Conservation (phyloP, 768 basidiomycete species). For the Boletus rufocinnamomeus region DNA sequence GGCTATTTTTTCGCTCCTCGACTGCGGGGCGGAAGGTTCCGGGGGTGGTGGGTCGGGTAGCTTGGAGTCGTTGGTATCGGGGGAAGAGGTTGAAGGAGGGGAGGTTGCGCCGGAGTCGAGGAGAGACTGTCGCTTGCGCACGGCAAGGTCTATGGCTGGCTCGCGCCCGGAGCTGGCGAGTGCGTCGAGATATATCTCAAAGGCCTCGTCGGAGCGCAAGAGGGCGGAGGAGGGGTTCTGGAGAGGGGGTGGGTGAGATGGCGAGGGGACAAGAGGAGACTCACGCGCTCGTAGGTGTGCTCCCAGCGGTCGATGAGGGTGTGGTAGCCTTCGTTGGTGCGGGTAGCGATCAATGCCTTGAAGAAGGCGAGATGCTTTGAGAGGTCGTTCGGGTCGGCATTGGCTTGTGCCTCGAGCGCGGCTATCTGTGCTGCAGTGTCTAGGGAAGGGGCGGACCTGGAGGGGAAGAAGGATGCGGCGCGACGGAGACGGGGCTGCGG, state of each 20-base stretch:
- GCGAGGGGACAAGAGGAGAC: conserved; percentile 32
- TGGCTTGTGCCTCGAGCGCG: conserved; percentile 76
- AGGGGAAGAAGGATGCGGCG: conserved; percentile 34
- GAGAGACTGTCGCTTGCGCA: conserved; percentile 67
- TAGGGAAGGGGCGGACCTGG: conserved; percentile 56
- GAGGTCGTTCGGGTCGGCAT: conserved; percentile 69
- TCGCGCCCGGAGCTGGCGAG: conserved; percentile 60
- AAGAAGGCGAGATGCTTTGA: conserved; percentile 69
- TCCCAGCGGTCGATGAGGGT: conserved; percentile 81
- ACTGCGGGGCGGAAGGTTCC: conserved; percentile 17
- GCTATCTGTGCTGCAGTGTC: conserved; percentile 68
- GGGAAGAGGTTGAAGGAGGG: neutral
- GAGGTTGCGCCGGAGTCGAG: conserved; percentile 38
- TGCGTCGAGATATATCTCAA: conserved; percentile 72
- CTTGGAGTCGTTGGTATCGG: conserved; percentile 22
- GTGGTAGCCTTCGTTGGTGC: conserved; percentile 68
- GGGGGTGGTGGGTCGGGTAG: conserved; percentile 16
- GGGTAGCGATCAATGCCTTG: conserved; percentile 64
- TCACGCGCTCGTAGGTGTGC: conserved; percentile 77
- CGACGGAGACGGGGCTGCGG: conserved; percentile 27
- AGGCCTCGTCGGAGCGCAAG: conserved; percentile 68
- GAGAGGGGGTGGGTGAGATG: conserved; percentile 5
- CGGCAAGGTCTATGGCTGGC: conserved; percentile 61
- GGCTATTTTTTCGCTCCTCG: conserved; percentile 46
- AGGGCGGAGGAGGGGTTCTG: conserved; percentile 73